These are phyloP conservation scores for Epichloe brachyelytri DNA, from an alignment of 2,329 filamentous ascomycete species.

Conservation along the genomic window DNA sequence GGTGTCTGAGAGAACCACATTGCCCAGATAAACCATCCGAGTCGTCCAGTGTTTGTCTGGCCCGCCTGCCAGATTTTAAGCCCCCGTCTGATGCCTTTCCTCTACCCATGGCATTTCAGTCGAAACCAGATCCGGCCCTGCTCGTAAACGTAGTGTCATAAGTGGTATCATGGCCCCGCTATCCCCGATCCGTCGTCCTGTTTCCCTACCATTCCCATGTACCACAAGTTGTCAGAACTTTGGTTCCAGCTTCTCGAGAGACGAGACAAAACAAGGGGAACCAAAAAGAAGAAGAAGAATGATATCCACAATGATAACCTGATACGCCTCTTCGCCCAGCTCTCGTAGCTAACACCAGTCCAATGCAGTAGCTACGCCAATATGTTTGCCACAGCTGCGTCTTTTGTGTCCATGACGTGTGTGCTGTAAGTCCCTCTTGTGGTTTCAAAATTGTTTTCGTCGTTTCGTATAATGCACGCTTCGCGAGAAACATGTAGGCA, in stretches of 20 bases:
- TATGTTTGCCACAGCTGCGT: conserved; percentile 3
- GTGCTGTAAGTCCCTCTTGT: conserved; percentile 1
- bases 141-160: conserved; percentile 19
- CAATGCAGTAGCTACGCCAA: conserved; percentile 7
- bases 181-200: conserved; percentile 14
- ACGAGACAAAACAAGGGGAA: conserved; percentile 6
- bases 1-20: neutral
- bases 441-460: conserved; percentile 2
- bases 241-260: conserved; percentile 3
- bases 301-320: conserved; percentile 8
- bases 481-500: neutral
- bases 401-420: conserved; percentile 3
- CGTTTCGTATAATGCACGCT: conserved; percentile 1
- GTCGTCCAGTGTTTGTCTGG: neutral
- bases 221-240: conserved; percentile 15
- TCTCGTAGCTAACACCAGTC: conserved; percentile 7
- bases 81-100: neutral
- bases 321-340: conserved; percentile 10
- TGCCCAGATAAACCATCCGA: neutral
- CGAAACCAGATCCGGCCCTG: neutral
- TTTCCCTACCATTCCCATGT: neutral
- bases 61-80: neutral
- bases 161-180: conserved; percentile 23
- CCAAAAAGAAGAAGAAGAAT: neutral
- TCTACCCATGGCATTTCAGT: neutral